Percentiles rank a stretch among this genome's conserved stretches.
Conservation (phyloP, 331 rosid genomes). For the Stylosanthes scabra region DNA sequence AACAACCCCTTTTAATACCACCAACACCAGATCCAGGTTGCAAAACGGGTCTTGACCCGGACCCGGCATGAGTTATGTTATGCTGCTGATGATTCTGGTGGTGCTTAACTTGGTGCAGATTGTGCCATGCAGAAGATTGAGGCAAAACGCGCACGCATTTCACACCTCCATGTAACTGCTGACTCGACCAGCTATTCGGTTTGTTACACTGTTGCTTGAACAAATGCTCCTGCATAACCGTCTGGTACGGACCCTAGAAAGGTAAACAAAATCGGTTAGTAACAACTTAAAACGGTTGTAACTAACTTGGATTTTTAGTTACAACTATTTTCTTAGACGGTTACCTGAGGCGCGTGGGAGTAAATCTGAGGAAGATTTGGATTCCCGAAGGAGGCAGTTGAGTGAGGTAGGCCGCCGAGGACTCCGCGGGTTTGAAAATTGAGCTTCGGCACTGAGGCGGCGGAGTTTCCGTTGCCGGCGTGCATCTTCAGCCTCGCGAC, state of each 20-base stretch:
- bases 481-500: conserved; percentile 80
- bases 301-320: not conserved
- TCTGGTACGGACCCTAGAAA: conserved; percentile 48
- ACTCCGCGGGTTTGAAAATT: conserved; percentile 32
- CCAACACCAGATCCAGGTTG: conserved; percentile 51
- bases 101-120: conserved; percentile 44
- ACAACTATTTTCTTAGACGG: not conserved
- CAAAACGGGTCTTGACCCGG: conserved; percentile 42
- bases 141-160: conserved; percentile 46
- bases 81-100: conserved; percentile 42
- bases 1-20: conserved; percentile 56
- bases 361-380: conserved; percentile 39
- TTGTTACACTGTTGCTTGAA: conserved; percentile 46
- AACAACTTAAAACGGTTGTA: not conserved
- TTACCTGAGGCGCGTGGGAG: conserved; percentile 30
- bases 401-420: conserved; percentile 26
- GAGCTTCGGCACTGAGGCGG: not conserved
- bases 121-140: conserved; percentile 61
- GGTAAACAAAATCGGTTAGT: not conserved
- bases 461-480: not conserved
- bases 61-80: conserved; percentile 19
- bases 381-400: conserved; percentile 37
- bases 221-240: conserved; percentile 43
- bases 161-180: conserved; percentile 42
- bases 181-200: conserved; percentile 44